These are phyloP conservation scores for Elaeis guineensis DNA, from an alignment of 176 grass and related monocot species.

Conservation along the genomic window DNA sequence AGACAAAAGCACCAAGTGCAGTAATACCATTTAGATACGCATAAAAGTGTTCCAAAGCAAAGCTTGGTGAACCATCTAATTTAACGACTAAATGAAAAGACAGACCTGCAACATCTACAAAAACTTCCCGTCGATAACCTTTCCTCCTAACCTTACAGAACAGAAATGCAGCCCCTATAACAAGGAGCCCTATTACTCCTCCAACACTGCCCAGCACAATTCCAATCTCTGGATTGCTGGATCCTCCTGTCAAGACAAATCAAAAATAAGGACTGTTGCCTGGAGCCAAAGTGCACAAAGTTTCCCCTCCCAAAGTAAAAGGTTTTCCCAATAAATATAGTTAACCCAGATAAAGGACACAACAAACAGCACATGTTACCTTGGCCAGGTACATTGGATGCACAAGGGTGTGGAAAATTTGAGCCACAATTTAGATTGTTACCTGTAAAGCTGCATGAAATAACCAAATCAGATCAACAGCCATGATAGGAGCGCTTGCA, in stretches of 20 bases:
- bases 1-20: too few relatives aligned
- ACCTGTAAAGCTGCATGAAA: constrained; percentile 68
- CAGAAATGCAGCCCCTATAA: constrained; percentile 54
- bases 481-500: constrained; percentile 8
- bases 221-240: constrained; percentile 55
- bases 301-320: too few relatives aligned
- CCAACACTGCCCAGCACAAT: constrained; percentile 67
- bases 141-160: constrained; percentile 70
- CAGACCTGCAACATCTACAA: constrained; percentile 92
- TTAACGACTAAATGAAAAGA: not conserved
- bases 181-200: constrained; percentile 52
- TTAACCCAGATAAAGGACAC: too few relatives aligned
- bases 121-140: constrained; percentile 44
- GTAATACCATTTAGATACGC: too few relatives aligned
- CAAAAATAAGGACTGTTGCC: constrained; percentile 12
- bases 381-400: constrained; percentile 54
- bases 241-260: constrained; percentile 35
- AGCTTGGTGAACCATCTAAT: too few relatives aligned
- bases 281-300: not conserved
- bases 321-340: too few relatives aligned
- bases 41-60: too few relatives aligned
- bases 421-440: constrained; percentile 78
- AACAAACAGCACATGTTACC: constrained; percentile 26
- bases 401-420: constrained; percentile 61
- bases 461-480: constrained; percentile 35